Evolutionary conservation across 352 stramenopile genomes (phyloP), one percentile per base, ranked within the genome.

Genomic region (Globisporangium ultimum): DNA sequence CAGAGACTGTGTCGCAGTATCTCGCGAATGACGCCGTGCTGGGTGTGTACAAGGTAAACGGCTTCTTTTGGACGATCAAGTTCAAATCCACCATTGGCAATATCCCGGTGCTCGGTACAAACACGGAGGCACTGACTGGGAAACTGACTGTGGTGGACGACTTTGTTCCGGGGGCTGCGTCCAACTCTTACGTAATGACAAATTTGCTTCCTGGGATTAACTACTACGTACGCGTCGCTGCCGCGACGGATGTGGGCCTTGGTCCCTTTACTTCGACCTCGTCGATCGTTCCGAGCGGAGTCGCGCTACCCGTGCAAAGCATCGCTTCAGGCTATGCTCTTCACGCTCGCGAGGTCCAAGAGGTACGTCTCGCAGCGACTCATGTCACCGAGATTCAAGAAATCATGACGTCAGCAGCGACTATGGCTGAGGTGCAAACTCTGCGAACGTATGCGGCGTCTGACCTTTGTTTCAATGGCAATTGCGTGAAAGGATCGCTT

Each of bases 1-100:
- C 74, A 0, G 65, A 58, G 0, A 72, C 58, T 0, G 13, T 64
- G 0, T 67, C 80, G 0, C 55, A 54, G 13, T 93, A 73, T 54
- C 21, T 92, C 3, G 66, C 67, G 0, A 68, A 58, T 13, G 62
- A 66, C 7, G 55, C 70, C 9, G 48, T 66, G 11, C 51, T 90
- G 1, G 71, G 66, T 9, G 70, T 93, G 11, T 93, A 73, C 63
- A 92, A 90, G 63, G 82, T 84, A 3, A 92, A 92, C 28, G 84
- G 84, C 0, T 88, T 92, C 14, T 46, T 88, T 7, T 93, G 84
- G 84, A 89, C 77, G 0, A 76, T 93, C 53, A 88, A 87, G 51
- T 93, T 93, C 41, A 87, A 85, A 42, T 89, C 80, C 1, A 89
- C 74, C 2, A 77, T 93, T 24, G 84, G 84, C 6, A 83, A 93